Evolutionary conservation across 495 filamentous ascomycete genomes (phyloP), one percentile per base, ranked within the genome.

Genomic region (Hypoxylon lienhwacheense): DNA sequence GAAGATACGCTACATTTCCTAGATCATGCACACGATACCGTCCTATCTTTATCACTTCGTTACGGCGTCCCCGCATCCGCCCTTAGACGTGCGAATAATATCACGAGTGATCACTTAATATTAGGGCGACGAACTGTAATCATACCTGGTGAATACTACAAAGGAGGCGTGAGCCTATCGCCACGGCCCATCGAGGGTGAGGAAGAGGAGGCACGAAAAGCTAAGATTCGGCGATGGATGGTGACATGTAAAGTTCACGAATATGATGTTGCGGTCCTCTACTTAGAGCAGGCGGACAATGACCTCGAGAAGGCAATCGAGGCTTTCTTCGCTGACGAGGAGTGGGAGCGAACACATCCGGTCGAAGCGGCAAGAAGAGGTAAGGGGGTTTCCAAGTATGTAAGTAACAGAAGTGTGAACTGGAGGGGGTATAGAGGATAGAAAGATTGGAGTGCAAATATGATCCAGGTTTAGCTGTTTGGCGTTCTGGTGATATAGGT

Each of bases 221-320:
- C 70, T 8, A 84, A 82, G 59, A 75, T 90, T 25, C 77, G 87
- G 31, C 73, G 82, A 45, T 91, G 77, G 76, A 88, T 88, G 86
- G 78, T 88, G 10, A 73, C 74, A 1, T 85, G 79, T 65, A 89
- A 89, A 60, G 84, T 85, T 17, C 62, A 80, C 17, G 86, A 90
- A 72, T 90, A 90, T 49, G 82, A 89, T 61, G 72, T 87, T 14
- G 88, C 88, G 5, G 54, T 87, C 7, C 63, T 89, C 20, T 92
- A 91, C 60, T 68, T 91, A 20, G 71, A 85, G 46, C 82, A 84
- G 61, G 73, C 76, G 11, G 76, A 79, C 11, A 89, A 86, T 67
- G 76, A 89, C 35, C 70, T 89, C 12, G 78, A 80, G 11, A 58
- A 61, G 10, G 88, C 88, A 1, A 76, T 83, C 0, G 71, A 78